Evolutionary conservation across 2,329 filamentous ascomycete genomes (phyloP), one percentile per base, ranked within the genome.

Genomic region (Pseudogymnoascus sp.): DNA sequence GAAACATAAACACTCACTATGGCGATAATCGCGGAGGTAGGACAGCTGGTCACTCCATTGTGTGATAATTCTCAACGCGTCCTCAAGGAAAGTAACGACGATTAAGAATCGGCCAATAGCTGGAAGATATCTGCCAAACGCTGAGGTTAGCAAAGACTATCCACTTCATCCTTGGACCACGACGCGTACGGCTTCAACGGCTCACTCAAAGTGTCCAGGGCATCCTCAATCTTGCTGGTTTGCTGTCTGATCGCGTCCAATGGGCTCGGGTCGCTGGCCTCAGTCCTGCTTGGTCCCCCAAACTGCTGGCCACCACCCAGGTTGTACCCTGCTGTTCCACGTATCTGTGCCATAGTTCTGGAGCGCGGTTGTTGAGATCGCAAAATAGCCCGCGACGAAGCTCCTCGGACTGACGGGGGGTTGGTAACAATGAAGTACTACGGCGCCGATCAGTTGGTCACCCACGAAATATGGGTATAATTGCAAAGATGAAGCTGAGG

Each of bases 141-240:
- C 6, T 39, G 19, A 61, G n/a, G 59, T 72, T 61, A 72, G 66
- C 61, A 64, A 39, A 52, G 14, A 11, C 29, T 11, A n/a, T 61
- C 43, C 37, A 59, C 35, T 33, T 61, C 41, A 52, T 49, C 14
- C 59, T 31, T 58, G 41, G 39, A 55, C 33, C 63, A 66, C 61
- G 63, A 64, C 64, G 86, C 90, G 75, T 84, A 99, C 89, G 94
- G 94, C 83, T 96, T 97, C 69, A 97, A 78, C 59, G 94, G 94
- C 73, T 96, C 93, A 72, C 91, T 89, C 72, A 92, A 69, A 29
- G 85, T 90, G 77, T 97, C 94, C 73, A 99, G 78, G 74, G 90
- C 78, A 74, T 99, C 94, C 79, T 99, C 94, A 68, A 99, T 93
- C 83, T 97, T 97, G 87, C 90, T 96, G 60, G 94, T 99, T 77